Percentiles rank a stretch among this genome's conserved stretches.
Evolutionary conservation across 345 rosid genomes (phyloP).

Genomic region (Moringa oleifera): DNA sequence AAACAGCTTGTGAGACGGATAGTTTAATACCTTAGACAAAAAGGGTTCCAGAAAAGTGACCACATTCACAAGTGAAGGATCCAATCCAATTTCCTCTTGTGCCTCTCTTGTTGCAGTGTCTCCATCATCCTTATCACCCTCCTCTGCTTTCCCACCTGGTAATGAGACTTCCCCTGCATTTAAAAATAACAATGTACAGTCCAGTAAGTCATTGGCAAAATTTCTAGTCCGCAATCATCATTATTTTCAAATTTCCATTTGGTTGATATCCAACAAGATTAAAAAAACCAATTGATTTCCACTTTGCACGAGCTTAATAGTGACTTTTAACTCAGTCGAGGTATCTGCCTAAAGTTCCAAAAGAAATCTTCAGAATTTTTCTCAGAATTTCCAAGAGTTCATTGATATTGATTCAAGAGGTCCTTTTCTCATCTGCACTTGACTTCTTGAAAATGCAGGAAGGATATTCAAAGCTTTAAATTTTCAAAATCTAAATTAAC

Average conservation of each 20-base stretch:
- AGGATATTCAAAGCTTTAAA: neutral
- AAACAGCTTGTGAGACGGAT: neutral
- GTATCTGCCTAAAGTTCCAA: too few relatives aligned
- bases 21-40: slow-evolving; percentile 65
- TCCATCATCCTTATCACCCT: slow-evolving; percentile 58
- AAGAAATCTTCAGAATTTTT: neutral
- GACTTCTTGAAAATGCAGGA: neutral
- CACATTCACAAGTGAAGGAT: slow-evolving; percentile 59
- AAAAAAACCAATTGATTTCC: neutral
- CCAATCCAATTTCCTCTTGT: slow-evolving; percentile 66
- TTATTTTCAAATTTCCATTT: neutral
- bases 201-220: slow-evolving; percentile 3
- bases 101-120: slow-evolving; percentile 73
- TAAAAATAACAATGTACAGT: slow-evolving; percentile 7
- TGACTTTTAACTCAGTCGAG: neutral
- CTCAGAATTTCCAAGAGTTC: neutral
- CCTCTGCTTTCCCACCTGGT: slow-evolving; percentile 78
- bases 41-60: slow-evolving; percentile 79
- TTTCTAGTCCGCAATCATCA: slow-evolving; percentile 1
- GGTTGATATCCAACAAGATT: neutral
- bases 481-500: neutral
- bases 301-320: neutral
- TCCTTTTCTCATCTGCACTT: neutral
- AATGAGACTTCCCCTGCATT: slow-evolving; percentile 72
- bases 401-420: neutral